phyloP scores from a whole-genome alignment of 352 stramenopile species.

The Pythium dissimile region DNA sequence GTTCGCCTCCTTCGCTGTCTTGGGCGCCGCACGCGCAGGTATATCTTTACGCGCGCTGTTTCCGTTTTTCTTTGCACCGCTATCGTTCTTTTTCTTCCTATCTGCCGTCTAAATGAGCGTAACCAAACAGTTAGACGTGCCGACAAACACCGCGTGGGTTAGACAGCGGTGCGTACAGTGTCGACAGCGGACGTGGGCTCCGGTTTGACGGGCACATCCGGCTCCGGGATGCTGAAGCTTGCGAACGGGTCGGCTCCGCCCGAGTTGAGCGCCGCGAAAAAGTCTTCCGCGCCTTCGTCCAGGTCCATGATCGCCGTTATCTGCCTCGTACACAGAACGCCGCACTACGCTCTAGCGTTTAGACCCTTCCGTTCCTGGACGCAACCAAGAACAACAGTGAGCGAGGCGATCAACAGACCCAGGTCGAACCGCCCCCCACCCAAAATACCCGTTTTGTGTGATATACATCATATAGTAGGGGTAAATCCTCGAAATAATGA shows the following conservation, averaged over 20 bases:
- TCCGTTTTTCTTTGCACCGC: conserved; percentile 10
- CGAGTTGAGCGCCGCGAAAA: conserved; percentile 76
- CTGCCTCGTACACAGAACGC: no score
- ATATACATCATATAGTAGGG: not conserved
- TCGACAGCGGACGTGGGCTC: not conserved
- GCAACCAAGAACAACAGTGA: conserved; percentile 3
- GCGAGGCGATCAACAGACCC: not conserved
- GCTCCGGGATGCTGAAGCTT: conserved; percentile 43
- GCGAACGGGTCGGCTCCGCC: conserved; percentile 53
- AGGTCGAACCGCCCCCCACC: not conserved
- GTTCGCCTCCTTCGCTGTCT: conserved; percentile 37
- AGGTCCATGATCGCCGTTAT: conserved; percentile 82
- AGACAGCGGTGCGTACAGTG: not conserved
- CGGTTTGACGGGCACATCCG: conserved; percentile 10
- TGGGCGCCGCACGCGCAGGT: conserved; percentile 22
- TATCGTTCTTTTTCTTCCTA: conserved; percentile 45
- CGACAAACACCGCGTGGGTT: no score
- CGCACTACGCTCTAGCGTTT: no score
- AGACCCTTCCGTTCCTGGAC: not conserved
- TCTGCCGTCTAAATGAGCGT: conserved; percentile 1
- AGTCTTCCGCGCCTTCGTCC: conserved; percentile 75
- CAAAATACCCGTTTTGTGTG: not conserved
- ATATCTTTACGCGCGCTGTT: conserved; percentile 36
- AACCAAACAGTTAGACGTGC: no score
- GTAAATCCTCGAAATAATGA: no score